Percentiles rank a stretch among this genome's conserved stretches.
Conservation (phyloP, 192 early-diverging fungal species). For the Coemansia sp. region DNA sequence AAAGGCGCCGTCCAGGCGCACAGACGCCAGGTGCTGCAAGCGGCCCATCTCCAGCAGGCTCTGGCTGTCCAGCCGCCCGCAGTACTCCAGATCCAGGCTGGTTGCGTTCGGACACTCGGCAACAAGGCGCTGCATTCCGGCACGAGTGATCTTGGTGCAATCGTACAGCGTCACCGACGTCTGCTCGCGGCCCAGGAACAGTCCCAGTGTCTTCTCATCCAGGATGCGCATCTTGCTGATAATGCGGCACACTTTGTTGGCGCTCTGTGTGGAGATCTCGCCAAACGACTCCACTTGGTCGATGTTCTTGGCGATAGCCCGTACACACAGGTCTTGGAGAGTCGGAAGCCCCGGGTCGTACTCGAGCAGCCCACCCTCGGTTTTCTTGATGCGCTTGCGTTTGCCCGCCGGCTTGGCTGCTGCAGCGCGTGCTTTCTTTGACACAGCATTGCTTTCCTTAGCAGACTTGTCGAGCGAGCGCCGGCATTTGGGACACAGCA, state of each 20-base stretch:
- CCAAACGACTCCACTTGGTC: slow-evolving; percentile 84
- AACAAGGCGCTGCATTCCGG: slow-evolving; percentile 61
- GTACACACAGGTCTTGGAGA: slow-evolving; percentile 67
- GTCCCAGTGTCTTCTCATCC: slow-evolving; percentile 59
- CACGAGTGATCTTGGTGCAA: slow-evolving; percentile 65
- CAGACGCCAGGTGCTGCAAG: slow-evolving; percentile 48
- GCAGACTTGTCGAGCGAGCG: slow-evolving; percentile 37
- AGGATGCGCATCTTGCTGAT: slow-evolving; percentile 74
- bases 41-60: slow-evolving; percentile 46
- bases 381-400: slow-evolving; percentile 29
- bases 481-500: slow-evolving; percentile 38
- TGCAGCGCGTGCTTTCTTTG: slow-evolving; percentile 16
- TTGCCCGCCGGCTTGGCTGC: slow-evolving; percentile 1
- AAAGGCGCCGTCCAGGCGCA: slow-evolving; percentile 72
- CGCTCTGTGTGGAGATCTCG: slow-evolving; percentile 68
- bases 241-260: slow-evolving; percentile 74
- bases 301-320: slow-evolving; percentile 72
- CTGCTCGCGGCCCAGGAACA: slow-evolving; percentile 66
- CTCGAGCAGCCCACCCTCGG: slow-evolving; percentile 55
- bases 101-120: slow-evolving; percentile 63
- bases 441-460: background rate
- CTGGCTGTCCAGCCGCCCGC: slow-evolving; percentile 66
- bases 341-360: slow-evolving; percentile 56
- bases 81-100: slow-evolving; percentile 66
- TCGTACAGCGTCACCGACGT: slow-evolving; percentile 70